A percentile compares a stretch with the other conserved stretches of the same genome.
Evolutionary conservation across 371 early-diverging fungal species (phyloP).

Genomic region (Mucor ambiguus): DNA sequence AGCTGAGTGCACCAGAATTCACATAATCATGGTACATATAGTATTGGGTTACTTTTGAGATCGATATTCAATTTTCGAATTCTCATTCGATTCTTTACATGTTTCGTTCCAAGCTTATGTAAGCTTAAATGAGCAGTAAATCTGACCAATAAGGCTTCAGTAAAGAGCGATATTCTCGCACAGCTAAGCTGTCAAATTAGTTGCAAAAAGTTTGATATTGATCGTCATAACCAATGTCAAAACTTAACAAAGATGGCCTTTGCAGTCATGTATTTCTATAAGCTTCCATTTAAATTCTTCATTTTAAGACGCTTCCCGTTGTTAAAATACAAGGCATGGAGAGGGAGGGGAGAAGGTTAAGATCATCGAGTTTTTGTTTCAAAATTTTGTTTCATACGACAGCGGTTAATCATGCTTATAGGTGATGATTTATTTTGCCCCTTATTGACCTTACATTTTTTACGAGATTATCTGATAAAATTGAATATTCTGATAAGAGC

Average conservation of each 20-base stretch:
- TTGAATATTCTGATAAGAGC: background rate
- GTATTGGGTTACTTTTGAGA: background rate
- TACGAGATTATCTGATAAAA: conserved; percentile 1
- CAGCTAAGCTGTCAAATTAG: background rate
- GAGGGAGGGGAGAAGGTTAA: no score
- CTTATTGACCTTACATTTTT: background rate
- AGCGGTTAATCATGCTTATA: background rate
- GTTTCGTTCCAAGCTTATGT: background rate
- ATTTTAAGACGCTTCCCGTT: no score
- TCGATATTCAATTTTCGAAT: no score
- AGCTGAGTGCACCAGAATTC: no score
- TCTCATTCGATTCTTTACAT: no score
- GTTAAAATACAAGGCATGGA: no score
- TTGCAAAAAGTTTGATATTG: background rate
- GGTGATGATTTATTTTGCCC: background rate
- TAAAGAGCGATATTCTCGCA: background rate
- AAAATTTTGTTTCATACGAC: background rate
- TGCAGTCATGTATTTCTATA: no score
- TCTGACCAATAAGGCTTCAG: background rate
- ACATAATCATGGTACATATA: no score
- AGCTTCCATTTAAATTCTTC: no score
- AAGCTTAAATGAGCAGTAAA: background rate
- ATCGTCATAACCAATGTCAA: no score
- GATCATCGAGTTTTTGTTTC: background rate
- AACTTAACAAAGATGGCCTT: no score